A percentile compares a stretch with the other conserved stretches of the same genome.
phyloP scores from a whole-genome alignment of 164 flowering plant species.

The Berberis vulgaris region DNA sequence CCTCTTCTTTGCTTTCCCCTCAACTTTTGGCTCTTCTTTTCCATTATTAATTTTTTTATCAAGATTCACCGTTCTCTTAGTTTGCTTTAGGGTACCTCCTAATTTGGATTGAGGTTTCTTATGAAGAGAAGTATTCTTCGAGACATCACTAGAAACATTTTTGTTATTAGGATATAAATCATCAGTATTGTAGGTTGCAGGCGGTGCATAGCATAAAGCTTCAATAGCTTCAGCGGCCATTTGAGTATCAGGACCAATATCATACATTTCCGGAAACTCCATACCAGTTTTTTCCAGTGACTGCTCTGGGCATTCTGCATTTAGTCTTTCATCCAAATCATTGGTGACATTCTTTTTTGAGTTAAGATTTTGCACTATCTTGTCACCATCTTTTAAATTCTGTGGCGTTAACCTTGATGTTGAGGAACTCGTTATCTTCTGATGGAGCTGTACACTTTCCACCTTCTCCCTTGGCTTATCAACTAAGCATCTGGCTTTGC shows the following conservation, averaged over 20 bases:
- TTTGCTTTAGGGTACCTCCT: too few relatives aligned
- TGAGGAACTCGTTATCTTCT: slow-evolving; percentile 15
- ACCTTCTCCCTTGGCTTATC: slow-evolving; percentile 14
- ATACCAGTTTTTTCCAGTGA: slow-evolving; percentile 13
- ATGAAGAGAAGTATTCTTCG: background rate
- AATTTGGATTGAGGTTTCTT: too few relatives aligned
- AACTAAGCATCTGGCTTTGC: slow-evolving; percentile 4
- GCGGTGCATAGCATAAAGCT: slow-evolving; percentile 35
- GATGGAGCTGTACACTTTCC: slow-evolving; percentile 13
- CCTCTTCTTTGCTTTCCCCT: slow-evolving; percentile 16
- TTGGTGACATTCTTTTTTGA: slow-evolving; percentile 23
- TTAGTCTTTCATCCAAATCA: slow-evolving; percentile 31
- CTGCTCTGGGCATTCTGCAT: slow-evolving; percentile 14
- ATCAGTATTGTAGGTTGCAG: slow-evolving; percentile 13
- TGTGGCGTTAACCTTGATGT: slow-evolving; percentile 33
- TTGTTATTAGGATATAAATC: background rate
- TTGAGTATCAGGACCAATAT: slow-evolving; percentile 80
- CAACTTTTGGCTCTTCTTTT: slow-evolving; percentile 8
- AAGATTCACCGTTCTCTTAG: too few relatives aligned
- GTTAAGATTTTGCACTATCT: slow-evolving; percentile 9
- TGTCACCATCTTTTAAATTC: slow-evolving; percentile 14
- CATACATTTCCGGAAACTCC: slow-evolving; percentile 1
- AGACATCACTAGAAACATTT: background rate
- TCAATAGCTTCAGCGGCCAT: slow-evolving; percentile 98
- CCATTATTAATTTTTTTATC: background rate